Evolutionary conservation across 192 early-diverging fungal species (phyloP).

Genomic region (Entophlyctis helioformis): DNA sequence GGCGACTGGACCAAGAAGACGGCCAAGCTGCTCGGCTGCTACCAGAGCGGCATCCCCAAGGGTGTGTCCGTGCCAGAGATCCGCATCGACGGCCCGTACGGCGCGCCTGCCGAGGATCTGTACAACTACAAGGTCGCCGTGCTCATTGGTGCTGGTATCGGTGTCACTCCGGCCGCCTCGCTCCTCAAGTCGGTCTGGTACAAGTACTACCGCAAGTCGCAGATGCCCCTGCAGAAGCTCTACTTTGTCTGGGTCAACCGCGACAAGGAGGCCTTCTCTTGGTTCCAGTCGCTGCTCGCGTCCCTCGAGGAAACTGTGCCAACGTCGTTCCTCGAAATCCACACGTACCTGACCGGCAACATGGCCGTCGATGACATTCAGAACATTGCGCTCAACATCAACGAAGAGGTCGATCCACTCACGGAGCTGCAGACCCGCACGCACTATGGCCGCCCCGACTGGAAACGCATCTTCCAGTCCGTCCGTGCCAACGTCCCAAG

Average conservation of each 20-base stretch:
- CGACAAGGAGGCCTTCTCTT: constrained; percentile 60
- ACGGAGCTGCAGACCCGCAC: constrained; percentile 53
- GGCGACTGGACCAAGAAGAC: constrained; percentile 62
- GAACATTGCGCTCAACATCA: constrained; percentile 44
- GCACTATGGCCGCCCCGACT: constrained; percentile 74
- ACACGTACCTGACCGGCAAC: constrained; percentile 41
- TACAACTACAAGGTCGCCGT: constrained; percentile 62
- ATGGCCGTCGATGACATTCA: constrained; percentile 49
- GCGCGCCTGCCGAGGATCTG: constrained; percentile 56
- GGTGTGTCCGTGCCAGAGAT: constrained; percentile 5
- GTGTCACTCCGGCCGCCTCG: constrained; percentile 66
- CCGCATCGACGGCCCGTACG: constrained; percentile 69
- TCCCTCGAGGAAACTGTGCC: constrained; percentile 52
- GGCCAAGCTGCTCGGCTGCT: constrained; percentile 54
- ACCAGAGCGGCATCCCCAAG: constrained; percentile 11
- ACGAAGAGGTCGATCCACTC: constrained; percentile 46
- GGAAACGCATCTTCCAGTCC: constrained; percentile 44
- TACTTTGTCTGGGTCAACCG: constrained; percentile 74
- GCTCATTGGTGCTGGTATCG: constrained; percentile 69
- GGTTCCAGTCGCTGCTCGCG: constrained; percentile 68
- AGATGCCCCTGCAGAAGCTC: constrained; percentile 45
- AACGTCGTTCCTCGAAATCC: constrained; percentile 34
- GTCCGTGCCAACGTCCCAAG: constrained; percentile 15
- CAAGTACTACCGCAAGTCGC: constrained; percentile 14
- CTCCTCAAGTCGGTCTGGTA: constrained; percentile 66